Evolutionary conservation across 139 green algal species (phyloP), one percentile per base, ranked within the genome.

Genomic region (Cymbomonas tetramitiformis): DNA sequence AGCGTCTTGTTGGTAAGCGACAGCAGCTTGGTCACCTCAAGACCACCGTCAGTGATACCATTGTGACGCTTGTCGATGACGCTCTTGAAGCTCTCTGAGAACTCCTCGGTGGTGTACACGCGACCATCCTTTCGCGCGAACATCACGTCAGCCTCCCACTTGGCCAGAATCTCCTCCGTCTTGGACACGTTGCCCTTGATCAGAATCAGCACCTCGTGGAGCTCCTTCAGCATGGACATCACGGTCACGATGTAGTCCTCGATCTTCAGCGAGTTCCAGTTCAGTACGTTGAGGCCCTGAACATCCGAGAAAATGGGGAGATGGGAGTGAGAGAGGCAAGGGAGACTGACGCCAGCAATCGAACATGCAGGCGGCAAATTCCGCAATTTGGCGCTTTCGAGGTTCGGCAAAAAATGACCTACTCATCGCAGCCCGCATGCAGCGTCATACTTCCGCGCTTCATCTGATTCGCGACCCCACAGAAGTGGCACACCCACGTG

Each of bases 81-180:
- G 40, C 31, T 51, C 21, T 65, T 62, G 34, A 74, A 76, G 2
- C 66, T 39, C 15, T 83, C 75, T n/a, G 65, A 62, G 9, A 94
- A 74, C 57, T 94, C 86, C 38, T 82, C 75, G 53, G 80, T 80
- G 18, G 55, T 75, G 74, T 90, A 90, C 29, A 80, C 62, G 51
- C 81, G 79, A 41, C 82, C 70, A 15, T 88, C 79, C 70, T 91
- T 94, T 51, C 84, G 74, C 29, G 87, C 81, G 67, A 93, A 87
- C 69, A 93, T 83, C 24, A 82, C 64, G 60, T 86, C 83, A 19
- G 69, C 68, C 57, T 83, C 72, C 79, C 81, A 90, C 4, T 34
- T 38, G 5, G 58, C 29, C 15, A 83, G 61, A 26, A 87, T 77
- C 38, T 64, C 44, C n/a, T 52, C 39, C 1, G 78, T 85, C 26